phyloP scores from a whole-genome alignment of 2,329 filamentous ascomycete genomes.

The Colletotrichum magnum region DNA sequence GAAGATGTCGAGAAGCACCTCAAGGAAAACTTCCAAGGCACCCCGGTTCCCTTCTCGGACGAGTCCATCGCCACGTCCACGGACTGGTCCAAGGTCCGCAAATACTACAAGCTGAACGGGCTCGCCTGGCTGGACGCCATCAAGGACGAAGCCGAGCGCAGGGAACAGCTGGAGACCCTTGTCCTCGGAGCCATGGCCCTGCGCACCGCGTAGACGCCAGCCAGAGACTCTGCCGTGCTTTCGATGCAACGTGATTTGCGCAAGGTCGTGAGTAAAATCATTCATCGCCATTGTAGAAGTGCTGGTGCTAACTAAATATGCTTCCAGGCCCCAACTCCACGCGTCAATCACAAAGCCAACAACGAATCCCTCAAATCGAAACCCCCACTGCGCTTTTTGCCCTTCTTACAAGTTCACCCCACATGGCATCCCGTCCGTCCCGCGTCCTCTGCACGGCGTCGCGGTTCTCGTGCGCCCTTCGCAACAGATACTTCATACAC shows the following conservation, averaged over 20 bases:
- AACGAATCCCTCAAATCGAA: conserved; percentile 43
- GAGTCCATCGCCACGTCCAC: conserved; percentile 70
- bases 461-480: conserved; percentile 75
- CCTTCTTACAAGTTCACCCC: conserved; percentile 71
- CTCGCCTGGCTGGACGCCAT: conserved; percentile 64
- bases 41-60: conserved; percentile 72
- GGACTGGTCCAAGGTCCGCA: conserved; percentile 80
- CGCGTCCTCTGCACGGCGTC: conserved; percentile 76
- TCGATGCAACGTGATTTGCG: neutral
- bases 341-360: conserved; percentile 25
- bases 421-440: conserved; percentile 74
- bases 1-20: conserved; percentile 73
- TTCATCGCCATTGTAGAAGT: neutral
- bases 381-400: conserved; percentile 58
- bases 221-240: neutral
- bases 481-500: conserved; percentile 86
- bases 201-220: conserved; percentile 62
- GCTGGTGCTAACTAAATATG: neutral
- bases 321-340: neutral
- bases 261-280: conserved; percentile 11
- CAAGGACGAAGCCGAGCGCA: conserved; percentile 59
- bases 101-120: conserved; percentile 87
- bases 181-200: conserved; percentile 85
- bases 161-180: conserved; percentile 75
- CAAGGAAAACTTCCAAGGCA: conserved; percentile 72